Evolutionary conservation across 768 basidiomycete species (phyloP), one percentile per base, ranked within the genome.

Genomic region (Tricholoma saponaceum): DNA sequence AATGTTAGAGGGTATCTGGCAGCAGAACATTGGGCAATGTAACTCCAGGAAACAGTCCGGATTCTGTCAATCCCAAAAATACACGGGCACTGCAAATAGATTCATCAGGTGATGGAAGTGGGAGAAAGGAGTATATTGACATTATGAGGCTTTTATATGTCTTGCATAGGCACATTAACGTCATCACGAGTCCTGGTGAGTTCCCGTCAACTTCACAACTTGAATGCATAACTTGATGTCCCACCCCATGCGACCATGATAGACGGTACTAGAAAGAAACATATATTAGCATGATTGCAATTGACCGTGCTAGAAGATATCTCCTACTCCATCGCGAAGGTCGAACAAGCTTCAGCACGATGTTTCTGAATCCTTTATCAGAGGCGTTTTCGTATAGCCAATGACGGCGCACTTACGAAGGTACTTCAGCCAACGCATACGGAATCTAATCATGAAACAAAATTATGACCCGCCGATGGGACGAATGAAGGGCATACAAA

Each of bases 41-140:
- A 58, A 74, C 74, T 9, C 74, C 74, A 22, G 74, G 74, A 56
- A 76, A 76, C 9, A 75, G 60, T 43, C 74, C 76, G 20, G 71
- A 69, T 62, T 77, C 75, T 10, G 75, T 63, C n/a, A 76, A 59
- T 30, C 76, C 76, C 25, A 77, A 66, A 59, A 76, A 77, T 14
- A 76, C 54, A 23, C 75, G 74, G 5, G 73, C 72, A 44, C 72
- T 77, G 20, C 18, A 30, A 16, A 22, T 4, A 6, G 9, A 28
- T 28, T 22, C 12, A 44, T 41, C 16, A 28, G 26, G 18, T 46
- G 20, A 33, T 26, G 25, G 32, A 25, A 47, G 39, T 7, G 52
- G 43, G 23, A 8, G 12, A 14, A 37, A 26, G 22, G 4, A 8
- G 23, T 12, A 46, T 9, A 52, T 69, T 14, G 52, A 72, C 71